Evolutionary conservation across 129 eudicot species (phyloP).

Genomic region (Solidago caesia): DNA sequence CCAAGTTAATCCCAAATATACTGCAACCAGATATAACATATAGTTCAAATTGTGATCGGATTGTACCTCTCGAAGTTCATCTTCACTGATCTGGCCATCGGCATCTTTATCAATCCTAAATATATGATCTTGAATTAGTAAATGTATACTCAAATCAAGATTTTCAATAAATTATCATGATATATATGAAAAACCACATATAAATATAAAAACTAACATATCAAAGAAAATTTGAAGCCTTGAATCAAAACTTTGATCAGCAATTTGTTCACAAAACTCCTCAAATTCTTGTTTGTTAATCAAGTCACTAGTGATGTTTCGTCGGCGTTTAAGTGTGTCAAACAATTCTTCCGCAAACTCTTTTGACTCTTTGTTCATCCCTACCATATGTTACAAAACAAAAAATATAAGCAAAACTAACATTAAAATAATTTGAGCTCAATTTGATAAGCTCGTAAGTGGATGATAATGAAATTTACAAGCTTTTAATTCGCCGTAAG

Average conservation of each 20-base stretch:
- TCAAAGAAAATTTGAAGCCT: conserved; percentile 91
- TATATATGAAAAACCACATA: not conserved
- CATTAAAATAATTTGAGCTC: too few relatives aligned
- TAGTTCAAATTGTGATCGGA: too few relatives aligned
- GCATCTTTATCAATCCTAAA: conserved; percentile 78
- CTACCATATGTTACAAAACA: conserved; percentile 24
- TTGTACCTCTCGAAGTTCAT: conserved; percentile 73
- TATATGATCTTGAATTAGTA: conserved; percentile 30
- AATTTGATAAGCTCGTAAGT: too few relatives aligned
- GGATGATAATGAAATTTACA: too few relatives aligned
- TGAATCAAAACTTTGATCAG: conserved; percentile 80
- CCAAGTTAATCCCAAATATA: not conserved
- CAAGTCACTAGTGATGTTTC: conserved; percentile 52
- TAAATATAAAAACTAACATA: conserved; percentile 45
- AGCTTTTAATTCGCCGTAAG: too few relatives aligned
- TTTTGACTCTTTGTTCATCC: conserved; percentile 73
- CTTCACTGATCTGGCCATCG: conserved; percentile 68
- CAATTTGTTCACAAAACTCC: conserved; percentile 88
- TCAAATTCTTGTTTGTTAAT: conserved; percentile 57
- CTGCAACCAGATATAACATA: not conserved
- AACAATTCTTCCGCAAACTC: conserved; percentile 72
- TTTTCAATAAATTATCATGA: not conserved
- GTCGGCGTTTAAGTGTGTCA: conserved; percentile 73
- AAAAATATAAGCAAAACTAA: not conserved
- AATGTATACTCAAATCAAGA: not conserved